Base-by-base conservation (phyloP, 192 early-diverging fungal genomes). In the Gaertneriomyces semiglobifer region DNA sequence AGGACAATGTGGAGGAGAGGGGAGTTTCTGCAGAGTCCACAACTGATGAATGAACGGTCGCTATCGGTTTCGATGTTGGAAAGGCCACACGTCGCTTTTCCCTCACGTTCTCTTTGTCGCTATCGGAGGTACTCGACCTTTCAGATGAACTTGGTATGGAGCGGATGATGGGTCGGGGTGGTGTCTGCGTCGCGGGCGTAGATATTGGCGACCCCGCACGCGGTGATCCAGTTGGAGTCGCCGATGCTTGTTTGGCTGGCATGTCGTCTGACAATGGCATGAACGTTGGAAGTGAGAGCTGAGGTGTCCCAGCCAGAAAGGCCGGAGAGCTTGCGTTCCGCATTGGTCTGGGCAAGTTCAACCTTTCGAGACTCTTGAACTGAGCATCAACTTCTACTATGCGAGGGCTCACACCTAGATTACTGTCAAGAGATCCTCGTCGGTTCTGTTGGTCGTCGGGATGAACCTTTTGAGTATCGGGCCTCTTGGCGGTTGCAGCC, bases 361-460 rank as follows among this genome's bases (percentile, higher is more conserved):
- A 5, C 12, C 65, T 53, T 8, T 55, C 65, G 0, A 66, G 44
- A 44, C 65, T 66, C 41, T 44, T 58, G 14, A 43, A 58, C 43
- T n/a, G 40, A 6, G 56, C 14, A 4, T 47, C 47, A 19, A 58
- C 65, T 7, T 66, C 65, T 14, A 46, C 54, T 33, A n/a, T 38
- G 8, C 14, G 52, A 25, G n/a, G 19, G 62, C 18, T 33, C 18
- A 38, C 4, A 18, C 55, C 55, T 16, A 66, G 12, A 57, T 66
- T 66, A 55, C 65, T 66, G 56, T 66, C 65, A 16, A 66, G 41
- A 4, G 65, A 66, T 41, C 65, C 65, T n/a, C 65, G 53, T 6
- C 65, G 63, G 7, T 41, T 33, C 25, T 52, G 50, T 18, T 20
- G 20, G n/a, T n/a, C 50, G 50, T 18, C 50, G 50, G 20, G 50